Percentiles rank a stretch among this genome's conserved stretches.
Evolutionary conservation across 257 asterid genomes (phyloP).

Genomic region (Nicotiana benthamiana): DNA sequence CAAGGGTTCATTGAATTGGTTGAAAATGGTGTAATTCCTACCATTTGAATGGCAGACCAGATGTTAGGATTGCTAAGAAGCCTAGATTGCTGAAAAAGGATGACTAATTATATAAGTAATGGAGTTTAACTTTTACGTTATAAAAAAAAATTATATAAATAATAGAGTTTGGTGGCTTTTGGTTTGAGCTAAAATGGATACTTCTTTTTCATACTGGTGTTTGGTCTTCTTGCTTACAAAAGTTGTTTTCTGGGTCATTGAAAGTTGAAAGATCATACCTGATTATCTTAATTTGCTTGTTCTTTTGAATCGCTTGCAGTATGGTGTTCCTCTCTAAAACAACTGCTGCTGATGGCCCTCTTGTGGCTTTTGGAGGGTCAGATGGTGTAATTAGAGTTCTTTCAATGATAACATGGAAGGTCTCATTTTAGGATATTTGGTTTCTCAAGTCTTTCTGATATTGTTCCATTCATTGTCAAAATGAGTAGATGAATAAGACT

Average conservation of each 20-base stretch:
- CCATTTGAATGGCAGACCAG: background rate
- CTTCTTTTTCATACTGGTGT: background rate
- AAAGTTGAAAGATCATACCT: background rate
- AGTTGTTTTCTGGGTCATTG: background rate
- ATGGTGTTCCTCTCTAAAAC: conserved; percentile 85
- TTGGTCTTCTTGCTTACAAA: background rate
- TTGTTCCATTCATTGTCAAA: background rate
- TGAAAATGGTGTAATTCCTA: background rate
- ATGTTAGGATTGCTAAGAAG: background rate
- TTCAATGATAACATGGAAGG: conserved; percentile 99
- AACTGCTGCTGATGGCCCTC: conserved; percentile 78
- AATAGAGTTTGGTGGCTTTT: background rate
- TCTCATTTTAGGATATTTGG: conserved; percentile 18
- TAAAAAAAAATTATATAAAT: background rate
- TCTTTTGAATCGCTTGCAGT: conserved; percentile 45
- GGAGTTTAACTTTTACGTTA: background rate
- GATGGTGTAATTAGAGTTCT: conserved; percentile 98
- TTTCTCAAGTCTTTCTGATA: conserved; percentile 2
- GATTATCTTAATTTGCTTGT: conserved; percentile 7
- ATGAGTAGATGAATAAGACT: background rate
- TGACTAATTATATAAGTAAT: background rate
- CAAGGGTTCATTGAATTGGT: background rate
- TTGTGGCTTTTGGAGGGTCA: conserved; percentile 97
- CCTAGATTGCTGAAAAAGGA: background rate
- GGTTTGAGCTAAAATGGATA: background rate